Base-by-base conservation (phyloP, 805 yeast genomes). In the Starmerella khaoyaiensis region DNA sequence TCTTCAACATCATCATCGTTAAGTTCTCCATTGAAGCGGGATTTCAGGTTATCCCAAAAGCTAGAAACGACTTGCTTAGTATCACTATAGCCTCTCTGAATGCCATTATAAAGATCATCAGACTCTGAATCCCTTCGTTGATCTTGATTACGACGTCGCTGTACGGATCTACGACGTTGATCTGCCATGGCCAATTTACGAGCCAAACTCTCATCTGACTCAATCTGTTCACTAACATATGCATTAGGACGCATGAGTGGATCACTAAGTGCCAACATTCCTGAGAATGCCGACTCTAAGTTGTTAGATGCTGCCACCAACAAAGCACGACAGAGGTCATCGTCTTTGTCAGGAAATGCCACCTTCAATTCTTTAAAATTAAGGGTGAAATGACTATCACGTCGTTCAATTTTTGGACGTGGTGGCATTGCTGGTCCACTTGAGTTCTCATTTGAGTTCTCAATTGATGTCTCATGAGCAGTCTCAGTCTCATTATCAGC, bases 221-320 rank as follows among this genome's bases (percentile, higher is more conserved):
- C 67, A 36, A 71, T 45, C 54, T 74, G 79, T n/a, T 60, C 48
- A 21, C 49, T 52, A 35, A 56, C 56, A 31, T 57, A 55, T 14
- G 63, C 60, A 15, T 56, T 44, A 4, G 55, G 54, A 4, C 65
- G 63, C 23, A 51, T 45, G 6, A 50, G 45, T 11, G 33, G 42
- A 41, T 86, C 95, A 14, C 81, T 75, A 37, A 82, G 60, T 48
- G 71, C 82, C 42, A 87, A 63, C 50, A 86, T 63, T 0, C 95
- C 96, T 56, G 78, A 79, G 63, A 87, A 87, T 1, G 95, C 93
- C 1, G 80, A 76, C 49, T 83, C 95, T 30, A 82, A 56, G 33
- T 69, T 65, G 21, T 93, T 94, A 33, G 68, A 72, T 15, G 93
- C 74, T 2, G 97, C 97, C 54, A 90, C 80, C 39, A 86, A 63